phyloP scores from a whole-genome alignment of 306 rosid species.

The Gastrolobium bilobum region DNA sequence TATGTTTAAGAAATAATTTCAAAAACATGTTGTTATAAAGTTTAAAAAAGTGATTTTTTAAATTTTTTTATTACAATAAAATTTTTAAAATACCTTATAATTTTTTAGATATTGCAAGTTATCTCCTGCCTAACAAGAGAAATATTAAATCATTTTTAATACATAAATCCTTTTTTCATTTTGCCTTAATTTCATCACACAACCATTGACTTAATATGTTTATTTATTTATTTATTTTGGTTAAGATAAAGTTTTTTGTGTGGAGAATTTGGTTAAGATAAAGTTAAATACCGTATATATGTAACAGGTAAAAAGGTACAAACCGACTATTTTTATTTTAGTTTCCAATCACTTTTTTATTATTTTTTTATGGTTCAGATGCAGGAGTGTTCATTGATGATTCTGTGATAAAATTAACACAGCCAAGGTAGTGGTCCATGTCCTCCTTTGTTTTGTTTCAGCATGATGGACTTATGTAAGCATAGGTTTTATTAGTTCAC shows the following conservation, averaged over 20 bases:
- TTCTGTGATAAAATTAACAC: constrained; percentile 27
- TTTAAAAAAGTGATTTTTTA: no score
- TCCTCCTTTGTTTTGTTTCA: constrained; percentile 34
- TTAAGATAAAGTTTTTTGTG: no score
- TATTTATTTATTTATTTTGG: neutral
- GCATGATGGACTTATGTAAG: constrained; percentile 31
- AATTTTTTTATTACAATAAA: no score
- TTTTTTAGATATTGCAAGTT: no score
- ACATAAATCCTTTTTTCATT: constrained; percentile 28
- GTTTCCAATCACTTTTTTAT: constrained; percentile 40
- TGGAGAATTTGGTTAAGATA: constrained; percentile 11
- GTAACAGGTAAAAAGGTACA: constrained; percentile 42
- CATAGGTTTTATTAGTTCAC: constrained; percentile 44
- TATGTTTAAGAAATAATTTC: no score
- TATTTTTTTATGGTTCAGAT: constrained; percentile 36
- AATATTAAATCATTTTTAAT: neutral
- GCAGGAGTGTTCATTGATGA: constrained; percentile 39
- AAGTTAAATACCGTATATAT: constrained; percentile 9
- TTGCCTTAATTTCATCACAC: constrained; percentile 37
- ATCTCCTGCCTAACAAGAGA: neutral
- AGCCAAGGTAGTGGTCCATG: constrained; percentile 53
- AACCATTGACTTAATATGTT: constrained; percentile 47
- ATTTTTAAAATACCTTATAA: no score
- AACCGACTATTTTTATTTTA: neutral
- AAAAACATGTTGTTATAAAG: no score